Percentiles rank a stretch among this genome's conserved stretches.
Conservation (phyloP, 495 filamentous ascomycete species). For the Talaromyces borbonicus region DNA sequence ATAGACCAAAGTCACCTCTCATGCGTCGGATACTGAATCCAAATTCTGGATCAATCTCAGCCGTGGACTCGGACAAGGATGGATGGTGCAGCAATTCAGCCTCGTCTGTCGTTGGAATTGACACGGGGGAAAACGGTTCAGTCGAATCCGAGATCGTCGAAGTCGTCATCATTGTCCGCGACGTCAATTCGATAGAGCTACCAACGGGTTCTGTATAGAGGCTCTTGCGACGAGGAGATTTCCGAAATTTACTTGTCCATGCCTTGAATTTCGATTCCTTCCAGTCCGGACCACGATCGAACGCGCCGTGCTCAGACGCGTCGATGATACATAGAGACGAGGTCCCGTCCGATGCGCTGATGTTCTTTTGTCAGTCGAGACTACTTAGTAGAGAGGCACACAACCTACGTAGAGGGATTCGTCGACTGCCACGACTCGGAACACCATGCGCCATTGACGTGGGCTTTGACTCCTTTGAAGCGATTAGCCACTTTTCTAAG, state of each 20-base stretch:
- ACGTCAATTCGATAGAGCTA: background rate
- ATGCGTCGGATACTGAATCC: constrained; percentile 1
- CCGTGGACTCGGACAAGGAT: background rate
- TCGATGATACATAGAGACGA: too few relatives aligned
- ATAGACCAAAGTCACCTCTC: background rate
- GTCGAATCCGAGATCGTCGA: background rate
- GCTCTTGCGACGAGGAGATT: background rate
- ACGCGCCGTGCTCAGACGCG: too few relatives aligned
- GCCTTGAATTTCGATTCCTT: background rate
- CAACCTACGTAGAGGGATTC: background rate
- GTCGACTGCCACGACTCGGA: background rate
- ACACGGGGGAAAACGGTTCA: background rate
- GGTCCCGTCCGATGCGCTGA: too few relatives aligned
- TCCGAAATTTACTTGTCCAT: background rate
- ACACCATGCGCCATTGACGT: background rate
- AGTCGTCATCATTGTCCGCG: background rate
- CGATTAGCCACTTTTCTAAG: background rate
- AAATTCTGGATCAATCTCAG: background rate
- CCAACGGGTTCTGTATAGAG: background rate
- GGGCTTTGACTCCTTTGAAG: background rate
- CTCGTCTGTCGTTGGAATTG: background rate
- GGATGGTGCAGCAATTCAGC: too few relatives aligned
- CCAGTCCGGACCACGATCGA: background rate
- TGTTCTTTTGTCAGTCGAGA: background rate
- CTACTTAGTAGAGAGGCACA: background rate